A percentile compares a stretch with the other conserved stretches of the same genome.
These are phyloP conservation scores for Chrysanthemum lavandulifolium DNA, from an alignment of 129 eudicot genomes.

Conservation along the genomic window DNA sequence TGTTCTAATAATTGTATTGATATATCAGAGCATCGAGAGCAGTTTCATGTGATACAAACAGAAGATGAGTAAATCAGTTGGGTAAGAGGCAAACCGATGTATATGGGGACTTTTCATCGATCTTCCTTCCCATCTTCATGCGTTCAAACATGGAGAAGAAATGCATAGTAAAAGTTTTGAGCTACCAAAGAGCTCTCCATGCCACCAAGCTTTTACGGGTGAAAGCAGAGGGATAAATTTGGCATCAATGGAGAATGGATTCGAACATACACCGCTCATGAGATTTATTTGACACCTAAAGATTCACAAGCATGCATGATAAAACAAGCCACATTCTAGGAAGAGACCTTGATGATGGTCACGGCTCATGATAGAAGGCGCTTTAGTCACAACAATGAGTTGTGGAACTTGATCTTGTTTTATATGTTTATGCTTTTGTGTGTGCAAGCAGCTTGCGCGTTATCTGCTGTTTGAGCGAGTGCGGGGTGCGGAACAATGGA, in stretches of 20 bases:
- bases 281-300: conserved; percentile 41
- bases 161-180: conserved; percentile 47
- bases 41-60: conserved; percentile 49
- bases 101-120: conserved; percentile 70
- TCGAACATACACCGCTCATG: conserved; percentile 48
- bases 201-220: conserved; percentile 36
- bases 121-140: conserved; percentile 91
- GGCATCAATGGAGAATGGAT: conserved; percentile 42
- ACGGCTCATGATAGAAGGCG: conserved; percentile 44
- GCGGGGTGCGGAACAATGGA: conserved; percentile 7
- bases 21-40: conserved; percentile 53
- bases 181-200: conserved; percentile 50
- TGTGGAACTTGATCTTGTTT: conserved; percentile 29
- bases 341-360: conserved; percentile 11
- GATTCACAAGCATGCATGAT: conserved; percentile 27
- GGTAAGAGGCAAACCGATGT: conserved; percentile 54
- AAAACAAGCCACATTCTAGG: conserved; percentile 21
- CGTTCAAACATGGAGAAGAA: conserved; percentile 64
- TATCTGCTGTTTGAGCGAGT: neutral
- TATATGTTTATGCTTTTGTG: neutral
- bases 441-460: neutral
- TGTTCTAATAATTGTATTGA: neutral
- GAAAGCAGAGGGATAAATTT: conserved; percentile 36
- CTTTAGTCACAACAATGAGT: conserved; percentile 52
- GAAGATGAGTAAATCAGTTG: conserved; percentile 39